A percentile compares a stretch with the other conserved stretches of the same genome.
Evolutionary conservation across 2,329 filamentous ascomycete genomes (phyloP).

Genomic region (Fusarium hostae): DNA sequence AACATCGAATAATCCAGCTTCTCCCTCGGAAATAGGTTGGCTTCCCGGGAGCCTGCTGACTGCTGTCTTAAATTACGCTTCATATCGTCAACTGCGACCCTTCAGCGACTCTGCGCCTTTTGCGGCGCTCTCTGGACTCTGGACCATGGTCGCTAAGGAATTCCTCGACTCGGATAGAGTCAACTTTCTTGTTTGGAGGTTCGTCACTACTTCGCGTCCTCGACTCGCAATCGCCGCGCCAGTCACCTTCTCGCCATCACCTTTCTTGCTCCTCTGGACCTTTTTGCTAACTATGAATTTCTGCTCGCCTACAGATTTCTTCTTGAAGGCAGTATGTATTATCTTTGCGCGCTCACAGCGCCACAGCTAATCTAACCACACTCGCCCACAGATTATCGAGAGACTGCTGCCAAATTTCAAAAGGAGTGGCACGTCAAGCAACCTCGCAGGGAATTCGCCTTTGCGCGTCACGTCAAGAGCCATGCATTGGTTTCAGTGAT

Average conservation of each 20-base stretch:
- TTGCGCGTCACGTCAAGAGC: constrained; percentile 72
- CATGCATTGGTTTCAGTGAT: constrained; percentile 72
- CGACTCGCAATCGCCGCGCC: constrained; percentile 30
- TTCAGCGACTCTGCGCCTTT: constrained; percentile 48
- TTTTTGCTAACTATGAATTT: constrained; percentile 37
- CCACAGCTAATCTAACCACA: constrained; percentile 42
- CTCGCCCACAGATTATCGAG: constrained; percentile 67
- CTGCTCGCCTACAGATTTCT: constrained; percentile 60
- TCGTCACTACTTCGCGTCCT: constrained; percentile 54
- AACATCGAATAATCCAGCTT: constrained; percentile 24
- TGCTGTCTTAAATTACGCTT: constrained; percentile 18
- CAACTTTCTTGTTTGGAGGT: constrained; percentile 79
- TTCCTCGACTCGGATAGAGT: constrained; percentile 73
- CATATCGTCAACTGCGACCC: constrained; percentile 28
- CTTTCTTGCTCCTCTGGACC: constrained; percentile 9
- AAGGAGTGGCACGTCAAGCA: constrained; percentile 74
- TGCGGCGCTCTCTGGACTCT: constrained; percentile 45
- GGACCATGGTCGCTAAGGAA: constrained; percentile 65
- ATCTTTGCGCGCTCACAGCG: constrained; percentile 35
- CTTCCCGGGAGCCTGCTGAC: constrained; percentile 29
- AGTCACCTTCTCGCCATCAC: constrained; percentile 17
- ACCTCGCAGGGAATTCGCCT: constrained; percentile 71
- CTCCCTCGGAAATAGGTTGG: constrained; percentile 30
- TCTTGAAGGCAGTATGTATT: constrained; percentile 70
- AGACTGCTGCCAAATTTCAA: constrained; percentile 74